Base-by-base conservation (phyloP, 2,329 filamentous ascomycete species). In the Cladophialophora bantiana region DNA sequence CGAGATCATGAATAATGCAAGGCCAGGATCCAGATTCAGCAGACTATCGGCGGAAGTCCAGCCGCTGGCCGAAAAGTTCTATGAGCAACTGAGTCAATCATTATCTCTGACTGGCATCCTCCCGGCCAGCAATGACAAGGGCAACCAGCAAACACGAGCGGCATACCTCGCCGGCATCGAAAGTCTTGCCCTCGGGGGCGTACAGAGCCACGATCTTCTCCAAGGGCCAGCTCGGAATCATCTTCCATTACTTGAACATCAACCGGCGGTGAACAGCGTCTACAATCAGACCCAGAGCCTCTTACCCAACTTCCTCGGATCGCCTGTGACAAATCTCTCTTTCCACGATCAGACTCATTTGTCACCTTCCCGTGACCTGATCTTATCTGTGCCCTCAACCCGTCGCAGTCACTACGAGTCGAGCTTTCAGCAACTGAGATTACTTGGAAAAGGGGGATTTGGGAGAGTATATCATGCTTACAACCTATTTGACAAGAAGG, bases 391-490 rank as follows among this genome's bases (percentile, higher is more conserved):
- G 75, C 74, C 62, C 70, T 69, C 7, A 70, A 77, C 40, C 81
- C 53, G 52, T 32, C 68, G 40, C 32, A 72, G 82, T 50, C 78
- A 83, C 52, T 86, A 85, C 71, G 74, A 78, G 3, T 78, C 79
- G 42, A 85, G 84, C 67, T 87, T 85, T 66, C 78, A 81, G 20
- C 83, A 88, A 69, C 73, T 88, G 12, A 81, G 80, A 18, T 73
- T 87, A 1, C 80, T 90, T 2, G 88, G 88, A 1, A 88, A 84
- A 73, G 89, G 89, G 13, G 89, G 88, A 0, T 90, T 89, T 73
- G 88, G 88, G 1, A 83, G 83, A 42, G 89, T 90, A 1, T 90
- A 84, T 73, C 85, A 85, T 69, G 88, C 84, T 10, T 83, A 79
- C 56, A 86, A 90, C 69, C 82, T 84, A 59, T 82, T 90, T 5